Evolutionary conservation across 768 basidiomycete genomes (phyloP).

Genomic region (Panaeolus papilionaceus): DNA sequence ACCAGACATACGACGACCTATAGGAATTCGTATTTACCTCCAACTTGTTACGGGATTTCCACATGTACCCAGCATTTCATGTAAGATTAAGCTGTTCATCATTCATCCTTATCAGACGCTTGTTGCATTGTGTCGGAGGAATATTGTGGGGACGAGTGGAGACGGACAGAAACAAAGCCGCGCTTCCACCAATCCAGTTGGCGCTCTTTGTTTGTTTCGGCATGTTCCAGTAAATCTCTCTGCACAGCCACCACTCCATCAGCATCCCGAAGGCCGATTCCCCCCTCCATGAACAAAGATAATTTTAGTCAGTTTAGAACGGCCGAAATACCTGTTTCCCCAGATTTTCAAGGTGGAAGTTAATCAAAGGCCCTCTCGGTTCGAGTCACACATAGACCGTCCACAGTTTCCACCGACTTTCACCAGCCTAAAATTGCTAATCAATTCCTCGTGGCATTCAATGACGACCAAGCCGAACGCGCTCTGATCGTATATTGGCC

Average conservation of each 20-base stretch:
- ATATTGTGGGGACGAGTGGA: not conserved
- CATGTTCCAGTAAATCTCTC: not conserved
- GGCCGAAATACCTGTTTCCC: not conserved
- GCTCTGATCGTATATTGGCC: too few relatives aligned
- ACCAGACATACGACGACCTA: not conserved
- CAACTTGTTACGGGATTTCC: not conserved
- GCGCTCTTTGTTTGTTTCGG: not conserved
- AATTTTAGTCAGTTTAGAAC: not conserved
- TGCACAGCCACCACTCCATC: not conserved
- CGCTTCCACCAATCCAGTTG: constrained; percentile 7
- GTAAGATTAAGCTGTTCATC: not conserved
- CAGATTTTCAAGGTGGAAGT: not conserved
- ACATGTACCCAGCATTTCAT: constrained; percentile 3
- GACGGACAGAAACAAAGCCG: not conserved
- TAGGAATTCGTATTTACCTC: not conserved
- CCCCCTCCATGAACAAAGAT: not conserved
- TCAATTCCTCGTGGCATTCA: too few relatives aligned
- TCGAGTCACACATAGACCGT: not conserved
- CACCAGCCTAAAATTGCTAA: not conserved
- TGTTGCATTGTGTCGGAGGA: not conserved
- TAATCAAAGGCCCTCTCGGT: not conserved
- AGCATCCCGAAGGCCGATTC: not conserved
- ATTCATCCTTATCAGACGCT: not conserved
- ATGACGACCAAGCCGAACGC: too few relatives aligned
- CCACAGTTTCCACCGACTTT: too few relatives aligned